Evolutionary conservation across 2,329 filamentous ascomycete species (phyloP), one percentile per base, ranked within the genome.

Genomic region (Fragosphaeria purpurea): DNA sequence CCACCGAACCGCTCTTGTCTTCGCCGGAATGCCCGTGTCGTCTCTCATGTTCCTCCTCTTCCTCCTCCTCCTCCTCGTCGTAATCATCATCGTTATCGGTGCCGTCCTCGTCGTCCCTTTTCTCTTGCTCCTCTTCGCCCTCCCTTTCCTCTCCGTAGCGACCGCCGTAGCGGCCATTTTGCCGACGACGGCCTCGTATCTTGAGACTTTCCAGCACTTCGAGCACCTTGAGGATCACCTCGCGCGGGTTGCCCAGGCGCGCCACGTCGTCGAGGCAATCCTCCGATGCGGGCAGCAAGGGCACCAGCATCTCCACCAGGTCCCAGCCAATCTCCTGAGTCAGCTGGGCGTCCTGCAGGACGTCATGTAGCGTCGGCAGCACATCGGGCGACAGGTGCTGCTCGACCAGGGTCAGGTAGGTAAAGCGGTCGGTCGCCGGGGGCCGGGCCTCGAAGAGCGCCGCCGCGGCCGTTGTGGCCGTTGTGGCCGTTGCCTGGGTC

Each of bases 281-380:
- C 57, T 85, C 81, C n/a, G 82, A 83, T 10, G 76, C 80, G 1
- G 85, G 74, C 5, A 88, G 68, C 6, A 88, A 68, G 38, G 79
- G 74, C 31, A 89, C 73, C 5, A 93, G 75, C 60, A 88, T 79
- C 61, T 86, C 83, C 30, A 93, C 83, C 47, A 91, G 70, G 63
- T 93, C 87, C 87, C 87, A 93, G 46, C 87, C 87, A 59, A 91
- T 89, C 51, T 88, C 84, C 53, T 77, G 78, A 3, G 85, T 87
- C 51, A 90, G 62, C 73, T 82, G 51, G 79, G 89, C 61, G 76
- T 88, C 60, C 52, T 67, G 60, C 43, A 67, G 58, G 42, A 68
- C 79, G 30, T 83, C 74, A 58, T 88, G 77, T 44, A 91, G 72
- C 4, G 77, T 69, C 1, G 85, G 82, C 42, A 91, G 70, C 53